These are phyloP conservation scores for Alectoria sarmentosa DNA, from an alignment of 495 filamentous ascomycete species.

Conservation along the genomic window DNA sequence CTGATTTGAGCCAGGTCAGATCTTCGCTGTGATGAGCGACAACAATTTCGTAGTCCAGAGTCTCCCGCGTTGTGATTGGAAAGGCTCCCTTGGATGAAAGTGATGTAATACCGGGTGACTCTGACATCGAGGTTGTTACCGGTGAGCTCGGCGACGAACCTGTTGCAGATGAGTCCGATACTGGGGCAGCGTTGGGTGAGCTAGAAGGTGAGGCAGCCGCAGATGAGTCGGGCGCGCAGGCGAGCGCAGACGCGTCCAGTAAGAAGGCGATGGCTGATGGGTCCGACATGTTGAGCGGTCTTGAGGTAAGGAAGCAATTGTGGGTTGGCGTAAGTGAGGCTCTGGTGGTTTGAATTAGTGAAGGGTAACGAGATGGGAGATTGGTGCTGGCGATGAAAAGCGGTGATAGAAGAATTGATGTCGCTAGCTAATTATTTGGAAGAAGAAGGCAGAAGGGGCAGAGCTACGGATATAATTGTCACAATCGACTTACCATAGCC, in stretches of 20 bases:
- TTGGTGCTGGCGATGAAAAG: neutral
- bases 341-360: neutral
- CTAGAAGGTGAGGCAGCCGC: neutral
- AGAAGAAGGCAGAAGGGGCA: neutral
- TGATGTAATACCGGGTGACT: neutral
- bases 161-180: neutral
- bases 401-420: neutral
- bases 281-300: neutral
- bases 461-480: neutral
- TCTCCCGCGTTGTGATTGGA: neutral
- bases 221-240: neutral
- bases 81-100: neutral
- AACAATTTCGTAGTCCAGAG: constrained; percentile 14
- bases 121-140: neutral
- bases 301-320: neutral
- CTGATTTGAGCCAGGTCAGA: constrained; percentile 17
- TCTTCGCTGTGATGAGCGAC: constrained; percentile 24
- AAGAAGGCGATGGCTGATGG: neutral
- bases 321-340: neutral
- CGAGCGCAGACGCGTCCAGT: neutral
- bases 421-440: neutral
- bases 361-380: neutral
- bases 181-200: neutral
- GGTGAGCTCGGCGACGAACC: neutral
- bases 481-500: neutral